Evolutionary conservation across 192 early-diverging fungal species (phyloP).

Genomic region (Mortierella alpina): DNA sequence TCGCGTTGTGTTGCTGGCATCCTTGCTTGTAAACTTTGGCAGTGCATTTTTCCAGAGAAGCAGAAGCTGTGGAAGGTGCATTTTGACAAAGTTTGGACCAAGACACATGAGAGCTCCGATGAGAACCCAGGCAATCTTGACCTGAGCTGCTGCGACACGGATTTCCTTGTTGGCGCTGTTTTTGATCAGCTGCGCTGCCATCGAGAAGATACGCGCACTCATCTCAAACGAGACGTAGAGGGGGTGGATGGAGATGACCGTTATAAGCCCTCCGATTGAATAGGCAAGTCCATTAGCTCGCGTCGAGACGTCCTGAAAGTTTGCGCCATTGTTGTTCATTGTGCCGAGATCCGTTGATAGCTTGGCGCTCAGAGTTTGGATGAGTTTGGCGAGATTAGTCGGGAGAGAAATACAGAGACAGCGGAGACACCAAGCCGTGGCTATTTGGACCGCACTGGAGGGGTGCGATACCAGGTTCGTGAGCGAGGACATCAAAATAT

Average conservation of each 20-base stretch:
- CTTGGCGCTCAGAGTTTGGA: constrained; percentile 56
- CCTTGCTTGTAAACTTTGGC: constrained; percentile 78
- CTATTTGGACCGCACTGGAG: constrained; percentile 77
- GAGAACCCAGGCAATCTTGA: constrained; percentile 83
- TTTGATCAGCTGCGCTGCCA: constrained; percentile 81
- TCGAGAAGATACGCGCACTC: constrained; percentile 79
- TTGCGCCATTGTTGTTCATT: constrained; percentile 77
- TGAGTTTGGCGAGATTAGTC: constrained; percentile 67
- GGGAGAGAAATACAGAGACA: constrained; percentile 76
- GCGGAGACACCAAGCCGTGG: constrained; percentile 76
- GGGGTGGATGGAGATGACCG: constrained; percentile 70
- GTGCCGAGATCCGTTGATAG: constrained; percentile 67
- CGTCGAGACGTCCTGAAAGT: constrained; percentile 69
- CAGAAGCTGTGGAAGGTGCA: constrained; percentile 81
- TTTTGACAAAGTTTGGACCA: constrained; percentile 83
- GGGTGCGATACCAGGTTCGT: constrained; percentile 76
- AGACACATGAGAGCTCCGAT: constrained; percentile 80
- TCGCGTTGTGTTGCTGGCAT: constrained; percentile 59
- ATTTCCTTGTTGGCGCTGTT: constrained; percentile 67
- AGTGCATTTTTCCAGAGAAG: constrained; percentile 85
- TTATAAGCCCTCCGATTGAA: constrained; percentile 74
- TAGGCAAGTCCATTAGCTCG: constrained; percentile 69
- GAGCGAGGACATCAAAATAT: constrained; percentile 75
- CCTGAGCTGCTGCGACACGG: constrained; percentile 68
- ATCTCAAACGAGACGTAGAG: constrained; percentile 84